Evolutionary conservation across 129 eudicot species (phyloP).

Genomic region (Arctium minus): DNA sequence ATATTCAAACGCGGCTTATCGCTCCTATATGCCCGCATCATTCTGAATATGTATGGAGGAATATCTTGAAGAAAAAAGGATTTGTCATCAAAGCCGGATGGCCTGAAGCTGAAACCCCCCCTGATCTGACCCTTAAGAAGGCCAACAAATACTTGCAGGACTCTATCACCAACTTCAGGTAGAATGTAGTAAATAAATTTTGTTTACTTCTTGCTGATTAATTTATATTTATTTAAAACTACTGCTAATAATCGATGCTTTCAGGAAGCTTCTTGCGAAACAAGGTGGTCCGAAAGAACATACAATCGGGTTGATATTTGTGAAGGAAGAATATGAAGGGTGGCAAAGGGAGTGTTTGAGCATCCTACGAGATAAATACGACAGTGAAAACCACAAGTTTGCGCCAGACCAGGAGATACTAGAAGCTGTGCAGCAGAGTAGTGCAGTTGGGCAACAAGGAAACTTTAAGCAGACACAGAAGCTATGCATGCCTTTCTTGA

Average conservation of each 20-base stretch:
- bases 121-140: constrained; percentile 75
- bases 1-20: constrained; percentile 75
- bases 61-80: constrained; percentile 62
- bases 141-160: constrained; percentile 85
- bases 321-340: constrained; percentile 76
- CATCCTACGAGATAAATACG: constrained; percentile 54
- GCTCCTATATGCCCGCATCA: constrained; percentile 92
- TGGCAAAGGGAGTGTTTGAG: constrained; percentile 73
- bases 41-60: constrained; percentile 77
- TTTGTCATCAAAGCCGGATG: constrained; percentile 76
- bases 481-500: constrained; percentile 79
- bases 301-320: constrained; percentile 50
- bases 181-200: neutral
- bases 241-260: constrained; percentile 6
- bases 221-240: neutral
- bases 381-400: constrained; percentile 35
- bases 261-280: constrained; percentile 74
- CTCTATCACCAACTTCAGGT: constrained; percentile 58
- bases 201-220: too few relatives aligned
- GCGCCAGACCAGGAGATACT: constrained; percentile 67
- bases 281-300: constrained; percentile 57
- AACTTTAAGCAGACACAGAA: constrained; percentile 73
- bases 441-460: constrained; percentile 41
- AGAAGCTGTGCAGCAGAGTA: constrained; percentile 59
- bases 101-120: constrained; percentile 71